Conservation (phyloP, 2,329 filamentous ascomycete species). For the Ceratocystis huliohia region DNA sequence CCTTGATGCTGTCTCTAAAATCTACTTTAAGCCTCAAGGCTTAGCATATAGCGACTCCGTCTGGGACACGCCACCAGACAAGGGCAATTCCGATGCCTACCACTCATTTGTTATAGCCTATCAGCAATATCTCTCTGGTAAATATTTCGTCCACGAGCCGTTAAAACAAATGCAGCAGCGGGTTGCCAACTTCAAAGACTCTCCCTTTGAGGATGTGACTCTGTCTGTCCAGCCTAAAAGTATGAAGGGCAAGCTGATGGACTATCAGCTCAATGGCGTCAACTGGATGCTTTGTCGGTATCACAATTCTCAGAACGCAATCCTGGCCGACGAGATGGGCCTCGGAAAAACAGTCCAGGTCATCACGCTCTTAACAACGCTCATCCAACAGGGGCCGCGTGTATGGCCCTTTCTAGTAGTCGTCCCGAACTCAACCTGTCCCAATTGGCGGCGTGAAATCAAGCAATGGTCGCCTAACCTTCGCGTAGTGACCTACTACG, state of each 20-base stretch:
- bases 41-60: slow-evolving; percentile 81
- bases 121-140: slow-evolving; percentile 69
- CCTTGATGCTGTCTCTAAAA: slow-evolving; percentile 57
- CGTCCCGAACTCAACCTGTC: slow-evolving; percentile 85
- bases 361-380: slow-evolving; percentile 63
- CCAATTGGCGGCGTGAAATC: slow-evolving; percentile 96
- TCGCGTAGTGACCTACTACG: slow-evolving; percentile 86
- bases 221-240: slow-evolving; percentile 59
- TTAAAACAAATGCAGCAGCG: slow-evolving; percentile 52
- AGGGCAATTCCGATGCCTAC: slow-evolving; percentile 55
- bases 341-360: slow-evolving; percentile 95
- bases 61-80: slow-evolving; percentile 69
- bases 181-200: slow-evolving; percentile 51
- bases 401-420: slow-evolving; percentile 91
- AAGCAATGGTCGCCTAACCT: slow-evolving; percentile 82
- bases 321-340: slow-evolving; percentile 96
- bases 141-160: slow-evolving; percentile 50
- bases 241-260: slow-evolving; percentile 73
- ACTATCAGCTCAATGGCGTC: slow-evolving; percentile 81
- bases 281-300: slow-evolving; percentile 95
- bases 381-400: slow-evolving; percentile 50
- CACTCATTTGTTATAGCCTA: slow-evolving; percentile 72
- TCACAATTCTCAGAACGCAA: slow-evolving; percentile 68
- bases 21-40: slow-evolving; percentile 84
- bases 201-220: slow-evolving; percentile 48